A percentile compares a stretch with the other conserved stretches of the same genome.
phyloP scores from a whole-genome alignment of 345 rosid genomes.

The Mangifera indica region DNA sequence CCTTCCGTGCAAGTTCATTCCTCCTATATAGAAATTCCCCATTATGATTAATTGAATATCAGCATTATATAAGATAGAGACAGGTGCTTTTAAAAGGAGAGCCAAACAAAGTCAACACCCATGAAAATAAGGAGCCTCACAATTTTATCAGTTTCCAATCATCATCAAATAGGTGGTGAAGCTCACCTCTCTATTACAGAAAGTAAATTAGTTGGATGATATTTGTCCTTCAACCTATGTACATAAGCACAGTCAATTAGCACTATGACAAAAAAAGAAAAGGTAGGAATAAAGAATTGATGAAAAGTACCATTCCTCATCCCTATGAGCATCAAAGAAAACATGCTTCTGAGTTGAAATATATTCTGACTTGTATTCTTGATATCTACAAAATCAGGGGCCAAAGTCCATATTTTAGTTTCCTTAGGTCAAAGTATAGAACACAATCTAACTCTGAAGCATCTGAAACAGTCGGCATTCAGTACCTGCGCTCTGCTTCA shows the following conservation, averaged over 20 bases:
- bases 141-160: not conserved
- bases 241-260: constrained; percentile 23
- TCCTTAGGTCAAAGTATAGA: not conserved
- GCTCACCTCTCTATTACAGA: constrained; percentile 78
- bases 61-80: constrained; percentile 1
- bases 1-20: constrained; percentile 76
- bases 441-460: not conserved
- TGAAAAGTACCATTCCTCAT: constrained; percentile 59
- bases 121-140: not conserved
- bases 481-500: constrained; percentile 97
- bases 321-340: constrained; percentile 70
- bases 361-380: constrained; percentile 91
- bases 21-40: constrained; percentile 49
- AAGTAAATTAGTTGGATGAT: constrained; percentile 89
- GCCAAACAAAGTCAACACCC: constrained; percentile 6
- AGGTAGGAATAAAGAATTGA: constrained; percentile 13
- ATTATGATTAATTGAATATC: constrained; percentile 16
- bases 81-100: not conserved
- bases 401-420: constrained; percentile 9
- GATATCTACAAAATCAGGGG: constrained; percentile 63
- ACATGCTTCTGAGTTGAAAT: constrained; percentile 88
- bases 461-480: constrained; percentile 13
- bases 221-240: constrained; percentile 88
- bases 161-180: not conserved
- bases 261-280: constrained; percentile 4